Evolutionary conservation across 441 rosid genomes (phyloP).

Genomic region (Erysimum pusillum): DNA sequence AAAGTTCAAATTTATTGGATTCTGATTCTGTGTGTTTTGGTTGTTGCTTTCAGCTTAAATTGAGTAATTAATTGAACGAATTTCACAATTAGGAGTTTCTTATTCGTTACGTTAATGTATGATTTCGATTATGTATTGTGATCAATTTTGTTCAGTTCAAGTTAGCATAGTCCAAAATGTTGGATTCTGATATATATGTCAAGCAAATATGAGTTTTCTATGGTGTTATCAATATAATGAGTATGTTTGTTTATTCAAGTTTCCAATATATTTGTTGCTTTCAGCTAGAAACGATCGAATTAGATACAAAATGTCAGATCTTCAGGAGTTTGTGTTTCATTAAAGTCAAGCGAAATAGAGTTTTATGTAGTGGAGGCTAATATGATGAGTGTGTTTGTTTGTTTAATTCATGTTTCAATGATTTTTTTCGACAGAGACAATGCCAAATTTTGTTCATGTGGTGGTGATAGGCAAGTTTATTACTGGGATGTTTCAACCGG

Average conservation of each 20-base stretch:
- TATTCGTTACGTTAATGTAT: not conserved
- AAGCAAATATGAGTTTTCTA: not conserved
- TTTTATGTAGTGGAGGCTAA: not conserved
- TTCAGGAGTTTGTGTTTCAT: not conserved
- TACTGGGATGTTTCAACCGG: constrained; percentile 98
- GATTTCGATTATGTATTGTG: not conserved
- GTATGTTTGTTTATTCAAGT: not conserved
- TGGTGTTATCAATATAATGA: not conserved
- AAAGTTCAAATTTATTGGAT: not conserved
- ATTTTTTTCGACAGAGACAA: constrained; percentile 63
- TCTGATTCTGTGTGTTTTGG: not conserved
- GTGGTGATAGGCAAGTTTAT: constrained; percentile 92
- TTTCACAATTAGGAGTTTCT: not conserved
- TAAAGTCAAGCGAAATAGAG: not conserved
- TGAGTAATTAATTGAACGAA: not conserved
- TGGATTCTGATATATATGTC: not conserved
- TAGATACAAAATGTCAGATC: not conserved
- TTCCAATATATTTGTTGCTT: not conserved
- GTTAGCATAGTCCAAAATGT: not conserved
- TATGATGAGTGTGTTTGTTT: constrained; percentile 23
- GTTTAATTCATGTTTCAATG: not conserved
- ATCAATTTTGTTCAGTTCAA: not conserved
- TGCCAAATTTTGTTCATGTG: constrained; percentile 87
- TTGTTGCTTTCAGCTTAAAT: constrained; percentile 13
- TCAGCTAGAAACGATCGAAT: not conserved